Conservation (phyloP, 306 rosid genomes). For the Casuarina cunninghamiana region DNA sequence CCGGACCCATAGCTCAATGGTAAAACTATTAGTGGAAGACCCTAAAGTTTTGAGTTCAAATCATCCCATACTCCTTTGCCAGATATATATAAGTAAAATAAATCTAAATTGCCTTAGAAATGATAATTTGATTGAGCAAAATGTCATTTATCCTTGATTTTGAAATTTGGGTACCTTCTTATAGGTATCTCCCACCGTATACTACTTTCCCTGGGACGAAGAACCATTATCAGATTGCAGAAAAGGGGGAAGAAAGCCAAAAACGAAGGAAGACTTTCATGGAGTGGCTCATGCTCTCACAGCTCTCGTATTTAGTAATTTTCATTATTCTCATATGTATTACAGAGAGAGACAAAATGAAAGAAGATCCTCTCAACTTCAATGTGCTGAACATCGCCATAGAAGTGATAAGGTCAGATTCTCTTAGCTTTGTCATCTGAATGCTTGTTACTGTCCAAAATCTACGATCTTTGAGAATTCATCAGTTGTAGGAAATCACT, state of each 20-base stretch:
- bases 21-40: no score
- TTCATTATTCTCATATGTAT: conserved; percentile 64
- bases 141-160: no score
- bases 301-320: conserved; percentile 55
- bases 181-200: conserved; percentile 72
- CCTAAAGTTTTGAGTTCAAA: no score
- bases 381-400: conserved; percentile 51
- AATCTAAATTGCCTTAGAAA: no score
- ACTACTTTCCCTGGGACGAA: conserved; percentile 41
- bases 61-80: no score
- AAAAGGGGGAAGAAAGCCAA: conserved; percentile 7
- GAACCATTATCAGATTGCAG: conserved; percentile 7
- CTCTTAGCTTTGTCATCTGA: background rate
- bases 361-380: conserved; percentile 75
- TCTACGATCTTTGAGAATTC: no score
- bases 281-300: conserved; percentile 50
- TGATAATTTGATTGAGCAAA: background rate
- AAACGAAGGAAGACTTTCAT: conserved; percentile 9
- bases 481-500: no score
- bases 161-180: background rate
- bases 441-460: no score
- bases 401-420: conserved; percentile 53
- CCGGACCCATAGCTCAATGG: no score
- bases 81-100: no score
- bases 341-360: conserved; percentile 58